Evolutionary conservation across 495 filamentous ascomycete species (phyloP).

Genomic region (Viridothelium virens): DNA sequence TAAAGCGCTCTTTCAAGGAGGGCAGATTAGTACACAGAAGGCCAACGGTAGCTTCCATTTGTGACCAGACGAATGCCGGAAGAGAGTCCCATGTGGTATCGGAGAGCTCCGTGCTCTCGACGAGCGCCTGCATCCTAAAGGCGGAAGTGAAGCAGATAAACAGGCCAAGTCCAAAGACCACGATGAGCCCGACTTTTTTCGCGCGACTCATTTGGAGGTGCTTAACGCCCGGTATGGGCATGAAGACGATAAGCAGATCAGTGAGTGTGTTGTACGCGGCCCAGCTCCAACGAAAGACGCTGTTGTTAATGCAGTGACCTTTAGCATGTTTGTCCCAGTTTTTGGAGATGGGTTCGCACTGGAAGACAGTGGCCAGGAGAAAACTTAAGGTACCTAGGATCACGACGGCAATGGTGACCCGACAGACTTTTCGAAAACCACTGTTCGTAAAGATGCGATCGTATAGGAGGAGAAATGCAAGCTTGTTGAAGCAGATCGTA

Average conservation of each 20-base stretch:
- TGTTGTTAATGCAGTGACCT: conserved; percentile 19
- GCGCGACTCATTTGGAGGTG: conserved; percentile 12
- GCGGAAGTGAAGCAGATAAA: conserved; percentile 17
- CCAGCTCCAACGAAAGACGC: conserved; percentile 20
- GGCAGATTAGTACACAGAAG: conserved; percentile 17
- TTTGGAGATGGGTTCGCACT: conserved; percentile 9
- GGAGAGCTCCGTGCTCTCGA: conserved; percentile 2
- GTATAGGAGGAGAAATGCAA: conserved; percentile 21
- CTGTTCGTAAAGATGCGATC: conserved; percentile 16
- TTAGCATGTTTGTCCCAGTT: conserved; percentile 9
- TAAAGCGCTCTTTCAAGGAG: conserved; percentile 1
- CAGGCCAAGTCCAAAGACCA: conserved; percentile 16
- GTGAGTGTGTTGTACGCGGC: conserved; percentile 18
- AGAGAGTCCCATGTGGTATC: conserved; percentile 15
- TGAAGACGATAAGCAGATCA: conserved; percentile 17
- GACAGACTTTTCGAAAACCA: conserved; percentile 10
- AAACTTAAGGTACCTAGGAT: conserved; percentile 3
- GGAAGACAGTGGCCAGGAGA: conserved; percentile 12
- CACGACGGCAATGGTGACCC: conserved; percentile 1
- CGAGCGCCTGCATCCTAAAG: conserved; percentile 20
- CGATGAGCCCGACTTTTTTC: conserved; percentile 14
- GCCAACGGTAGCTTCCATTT: conserved; percentile 18
- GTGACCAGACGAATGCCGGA: conserved; percentile 19
- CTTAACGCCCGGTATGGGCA: conserved; percentile 17
- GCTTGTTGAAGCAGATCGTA: conserved; percentile 19